Evolutionary conservation across 768 basidiomycete species (phyloP), one percentile per base, ranked within the genome.

Genomic region (Boletus patriciae): DNA sequence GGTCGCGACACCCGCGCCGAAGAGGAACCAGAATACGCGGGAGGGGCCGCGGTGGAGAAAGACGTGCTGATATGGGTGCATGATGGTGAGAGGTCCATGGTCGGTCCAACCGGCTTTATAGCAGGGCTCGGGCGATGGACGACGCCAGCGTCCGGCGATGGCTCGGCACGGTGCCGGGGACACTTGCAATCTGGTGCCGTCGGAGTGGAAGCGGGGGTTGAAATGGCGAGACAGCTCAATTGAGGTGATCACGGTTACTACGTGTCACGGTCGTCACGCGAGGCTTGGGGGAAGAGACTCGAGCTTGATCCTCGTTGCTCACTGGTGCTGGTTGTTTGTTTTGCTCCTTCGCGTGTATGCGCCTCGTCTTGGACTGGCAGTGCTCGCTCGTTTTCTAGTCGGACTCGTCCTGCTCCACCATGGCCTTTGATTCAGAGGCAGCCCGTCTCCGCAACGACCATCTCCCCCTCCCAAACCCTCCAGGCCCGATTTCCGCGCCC

Each of bases 1-100:
- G 23, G 69, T 66, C 0, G 74, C 73, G 27, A 59, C 63, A 3
- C 72, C 73, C 7, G 83, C 86, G 57, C 88, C 88, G 60, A 88
- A 19, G 62, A 78, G 10, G 76, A 90, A 87, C 88, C 88, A 90
- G 67, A 89, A 31, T 52, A 87, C 41, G 59, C 88, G 85, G 43
- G 81, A 81, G n/a, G 82, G 81, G 7, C 78, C 66, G 52, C 74
- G 69, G 48, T 70, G 71, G 59, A 68, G 51, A 27, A 61, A 57
- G 40, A 64, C 3, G 50, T 64, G 58, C 1, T 56, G 48, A 54
- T 67, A 62, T 0, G 61, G 59, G 13, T 66, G 48, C 73, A 73
- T 73, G 51, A 4, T 50, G 51, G 2, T 50, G 49, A 10, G 27
- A 5, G 9, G 18, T 16, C 29, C 55, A 63, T 64, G 40, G 44